Conservation (phyloP, 164 flowering plant species). For the Liriodendron chinense region DNA sequence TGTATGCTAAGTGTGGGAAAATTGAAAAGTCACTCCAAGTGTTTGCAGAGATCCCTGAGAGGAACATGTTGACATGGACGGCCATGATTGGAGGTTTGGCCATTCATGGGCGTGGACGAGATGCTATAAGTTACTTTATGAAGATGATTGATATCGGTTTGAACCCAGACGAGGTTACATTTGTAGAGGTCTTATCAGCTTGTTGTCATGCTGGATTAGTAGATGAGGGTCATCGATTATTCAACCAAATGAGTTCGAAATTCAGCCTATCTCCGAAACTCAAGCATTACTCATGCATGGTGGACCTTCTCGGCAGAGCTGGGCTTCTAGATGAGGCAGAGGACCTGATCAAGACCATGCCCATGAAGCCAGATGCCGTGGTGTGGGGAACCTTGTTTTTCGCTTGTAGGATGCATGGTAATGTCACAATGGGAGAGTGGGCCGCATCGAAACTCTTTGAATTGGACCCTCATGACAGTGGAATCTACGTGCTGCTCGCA, state of each 20-base stretch:
- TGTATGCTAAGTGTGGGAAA: conserved; percentile 81
- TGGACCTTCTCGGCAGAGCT: conserved; percentile 75
- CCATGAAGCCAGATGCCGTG: conserved; percentile 54
- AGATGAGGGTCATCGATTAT: conserved; percentile 49
- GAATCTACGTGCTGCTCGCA: conserved; percentile 63
- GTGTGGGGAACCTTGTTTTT: conserved; percentile 70
- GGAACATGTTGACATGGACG: conserved; percentile 64
- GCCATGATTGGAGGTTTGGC: conserved; percentile 70
- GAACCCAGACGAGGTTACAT: conserved; percentile 67
- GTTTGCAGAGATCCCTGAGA: conserved; percentile 44
- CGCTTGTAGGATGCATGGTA: conserved; percentile 56
- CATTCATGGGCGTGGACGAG: conserved; percentile 49
- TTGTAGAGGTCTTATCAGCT: conserved; percentile 61
- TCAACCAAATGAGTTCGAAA: conserved; percentile 46
- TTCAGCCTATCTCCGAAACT: conserved; percentile 42
- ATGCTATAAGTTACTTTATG: conserved; percentile 47
- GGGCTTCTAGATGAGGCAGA: conserved; percentile 67
- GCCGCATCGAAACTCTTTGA: conserved; percentile 62
- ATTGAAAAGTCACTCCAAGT: conserved; percentile 49
- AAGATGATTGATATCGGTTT: conserved; percentile 52
- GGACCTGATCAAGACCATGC: conserved; percentile 50
- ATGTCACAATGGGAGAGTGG: conserved; percentile 52
- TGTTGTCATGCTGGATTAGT: conserved; percentile 82
- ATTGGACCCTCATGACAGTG: conserved; percentile 67
- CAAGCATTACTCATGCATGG: conserved; percentile 66